Evolutionary conservation across 1,284 basidiomycete species (phyloP).

Genomic region (Sphagnurus paluster): DNA sequence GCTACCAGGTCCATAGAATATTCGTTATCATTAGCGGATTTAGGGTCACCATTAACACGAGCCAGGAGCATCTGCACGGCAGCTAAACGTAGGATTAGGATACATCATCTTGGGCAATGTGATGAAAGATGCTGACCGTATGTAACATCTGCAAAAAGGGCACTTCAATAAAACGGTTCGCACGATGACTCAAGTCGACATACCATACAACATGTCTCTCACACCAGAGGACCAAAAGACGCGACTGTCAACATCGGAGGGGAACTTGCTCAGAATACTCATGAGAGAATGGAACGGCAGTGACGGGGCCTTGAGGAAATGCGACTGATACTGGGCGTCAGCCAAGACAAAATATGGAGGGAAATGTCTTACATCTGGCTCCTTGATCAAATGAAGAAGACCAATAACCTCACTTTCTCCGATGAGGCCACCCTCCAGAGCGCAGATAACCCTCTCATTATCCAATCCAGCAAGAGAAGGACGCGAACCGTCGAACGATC

Average conservation of each 20-base stretch:
- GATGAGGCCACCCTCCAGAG: constrained; percentile 62
- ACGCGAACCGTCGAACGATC: constrained; percentile 65
- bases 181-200: constrained; percentile 24
- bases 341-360: neutral
- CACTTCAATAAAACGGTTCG: constrained; percentile 3
- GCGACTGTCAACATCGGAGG: constrained; percentile 66
- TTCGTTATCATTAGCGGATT: constrained; percentile 26
- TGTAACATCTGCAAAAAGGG: constrained; percentile 34
- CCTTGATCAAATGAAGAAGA: constrained; percentile 65
- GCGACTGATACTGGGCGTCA: constrained; percentile 48
- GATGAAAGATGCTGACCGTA: constrained; percentile 27
- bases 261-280: constrained; percentile 74
- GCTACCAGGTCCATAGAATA: constrained; percentile 40
- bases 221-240: constrained; percentile 65
- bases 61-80: constrained; percentile 39
- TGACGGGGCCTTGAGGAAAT: constrained; percentile 79
- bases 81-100: constrained; percentile 26
- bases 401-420: constrained; percentile 64
- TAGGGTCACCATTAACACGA: constrained; percentile 30
- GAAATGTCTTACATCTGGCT: constrained; percentile 60
- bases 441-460: constrained; percentile 52
- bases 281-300: constrained; percentile 76
- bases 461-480: constrained; percentile 65
- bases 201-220: constrained; percentile 66
- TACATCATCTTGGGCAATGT: constrained; percentile 2